Evolutionary conservation across 306 rosid genomes (phyloP).

Genomic region (Casuarina glauca): DNA sequence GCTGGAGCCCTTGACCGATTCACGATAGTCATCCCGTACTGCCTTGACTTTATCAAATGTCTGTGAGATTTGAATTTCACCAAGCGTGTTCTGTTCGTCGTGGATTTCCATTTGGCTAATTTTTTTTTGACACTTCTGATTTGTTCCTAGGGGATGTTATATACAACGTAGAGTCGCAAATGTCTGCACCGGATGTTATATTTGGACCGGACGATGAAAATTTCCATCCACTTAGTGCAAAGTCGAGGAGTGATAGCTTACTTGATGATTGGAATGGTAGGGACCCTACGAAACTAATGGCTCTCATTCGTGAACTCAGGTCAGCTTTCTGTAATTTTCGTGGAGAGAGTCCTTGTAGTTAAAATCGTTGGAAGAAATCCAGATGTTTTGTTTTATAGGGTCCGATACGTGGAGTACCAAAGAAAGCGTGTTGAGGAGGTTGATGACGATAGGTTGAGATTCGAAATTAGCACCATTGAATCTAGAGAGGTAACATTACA

Average conservation of each 20-base stretch:
- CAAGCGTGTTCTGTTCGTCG: background rate
- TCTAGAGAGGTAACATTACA: slow-evolving; percentile 70
- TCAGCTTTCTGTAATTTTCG: slow-evolving; percentile 3
- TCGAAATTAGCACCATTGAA: slow-evolving; percentile 78
- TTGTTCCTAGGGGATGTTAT: slow-evolving; percentile 65
- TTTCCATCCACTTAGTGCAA: slow-evolving; percentile 55
- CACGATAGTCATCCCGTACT: slow-evolving; percentile 76
- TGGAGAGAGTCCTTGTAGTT: slow-evolving; percentile 3
- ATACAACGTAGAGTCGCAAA: slow-evolving; percentile 63
- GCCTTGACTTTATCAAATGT: slow-evolving; percentile 87
- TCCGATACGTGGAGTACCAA: slow-evolving; percentile 66
- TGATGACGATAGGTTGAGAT: slow-evolving; percentile 84
- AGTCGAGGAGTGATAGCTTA: slow-evolving; percentile 35
- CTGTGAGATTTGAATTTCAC: slow-evolving; percentile 19
- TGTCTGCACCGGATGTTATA: slow-evolving; percentile 73
- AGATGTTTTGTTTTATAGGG: slow-evolving; percentile 43
- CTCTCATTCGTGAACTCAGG: slow-evolving; percentile 78
- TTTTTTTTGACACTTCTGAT: slow-evolving; percentile 14
- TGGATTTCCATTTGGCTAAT: background rate
- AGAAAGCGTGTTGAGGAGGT: slow-evolving; percentile 67
- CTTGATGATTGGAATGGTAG: slow-evolving; percentile 66
- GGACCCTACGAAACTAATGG: slow-evolving; percentile 70
- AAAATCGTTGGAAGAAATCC: slow-evolving; percentile 10
- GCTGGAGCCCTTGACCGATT: slow-evolving; percentile 69
- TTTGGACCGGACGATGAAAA: slow-evolving; percentile 78